Evolutionary conservation across 2,329 filamentous ascomycete genomes (phyloP), one percentile per base, ranked within the genome.

Genomic region (Colletotrichum orbiculare): DNA sequence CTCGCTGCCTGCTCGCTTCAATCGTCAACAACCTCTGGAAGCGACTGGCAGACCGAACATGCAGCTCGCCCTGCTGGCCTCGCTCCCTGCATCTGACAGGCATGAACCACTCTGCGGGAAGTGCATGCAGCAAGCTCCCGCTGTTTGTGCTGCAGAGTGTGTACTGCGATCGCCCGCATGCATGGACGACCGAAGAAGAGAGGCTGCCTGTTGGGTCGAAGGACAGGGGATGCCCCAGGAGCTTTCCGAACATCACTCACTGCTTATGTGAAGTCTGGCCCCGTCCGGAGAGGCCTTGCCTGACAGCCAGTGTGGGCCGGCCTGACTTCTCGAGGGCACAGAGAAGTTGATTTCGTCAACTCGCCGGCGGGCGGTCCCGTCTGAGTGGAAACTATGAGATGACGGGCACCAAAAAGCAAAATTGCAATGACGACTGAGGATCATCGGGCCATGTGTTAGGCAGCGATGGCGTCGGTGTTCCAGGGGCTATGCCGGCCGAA

Each of bases 401-500:
- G 52, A 66, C n/a, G n/a, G 17, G 43, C 37, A 13, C 46, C 25
- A 38, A 47, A 54, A 63, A 57, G 52, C 53, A 57, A 65, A 13
- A 66, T 56, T 63, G 46, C 50, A 47, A 8, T 48, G 25, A 46
- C 37, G 8, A 57, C 52, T 15, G 39, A 59, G 54, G 39, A 45
- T 17, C 43, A 41, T 67, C 56, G 42, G 66, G 57, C 63, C 48
- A 54, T 25, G 17, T 9, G 54, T 67, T 58, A 63, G 66, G 66
- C 66, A 67, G 48, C 66, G 46, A 66, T 34, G 42, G 47, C 34
- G 12, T 53, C 52, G 49, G 12, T 58, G 49, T 61, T 54, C 49
- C 43, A 55, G 49, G 57, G 63, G 54, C 47, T 56, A 57, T 45
- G 55, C 47, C 45, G 50, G 34, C 33, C 47, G 41, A 39, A 43